Evolutionary conservation across 2,329 filamentous ascomycete genomes (phyloP).

Genomic region (Cladosporium velox): DNA sequence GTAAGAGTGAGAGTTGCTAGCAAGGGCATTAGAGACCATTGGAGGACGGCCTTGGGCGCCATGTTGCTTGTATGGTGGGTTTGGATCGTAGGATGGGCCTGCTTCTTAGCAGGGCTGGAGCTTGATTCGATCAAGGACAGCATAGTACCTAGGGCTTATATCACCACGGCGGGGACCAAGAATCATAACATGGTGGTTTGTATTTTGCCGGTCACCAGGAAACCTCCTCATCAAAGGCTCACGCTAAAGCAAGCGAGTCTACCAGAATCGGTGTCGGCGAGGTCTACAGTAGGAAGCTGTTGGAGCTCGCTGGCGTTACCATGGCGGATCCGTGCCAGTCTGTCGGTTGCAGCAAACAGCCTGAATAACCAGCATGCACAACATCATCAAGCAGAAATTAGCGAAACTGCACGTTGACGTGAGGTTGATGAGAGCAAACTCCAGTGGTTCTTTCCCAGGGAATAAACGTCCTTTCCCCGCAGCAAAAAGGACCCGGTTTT

Average conservation of each 20-base stretch:
- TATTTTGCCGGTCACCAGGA: conserved; percentile 10
- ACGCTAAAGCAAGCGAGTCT: conserved; percentile 1
- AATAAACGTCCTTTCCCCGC: not conserved
- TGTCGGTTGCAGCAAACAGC: too few relatives aligned
- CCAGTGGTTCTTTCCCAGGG: not conserved
- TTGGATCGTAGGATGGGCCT: not conserved
- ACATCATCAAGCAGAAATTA: not conserved
- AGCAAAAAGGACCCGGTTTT: not conserved
- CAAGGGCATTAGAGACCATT: not conserved
- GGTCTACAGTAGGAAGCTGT: not conserved
- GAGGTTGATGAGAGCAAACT: not conserved
- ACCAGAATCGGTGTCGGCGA: not conserved
- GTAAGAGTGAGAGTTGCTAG: conserved; percentile 1
- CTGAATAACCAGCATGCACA: not conserved
- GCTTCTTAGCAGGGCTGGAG: not conserved
- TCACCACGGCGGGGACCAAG: too few relatives aligned
- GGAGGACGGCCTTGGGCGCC: not conserved
- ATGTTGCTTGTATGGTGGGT: not conserved
- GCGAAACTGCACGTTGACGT: not conserved
- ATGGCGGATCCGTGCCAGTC: too few relatives aligned
- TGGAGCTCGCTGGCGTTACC: too few relatives aligned
- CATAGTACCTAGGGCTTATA: not conserved
- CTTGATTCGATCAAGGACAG: not conserved
- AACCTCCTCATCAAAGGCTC: not conserved
- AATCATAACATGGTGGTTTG: not conserved